A percentile compares a stretch with the other conserved stretches of the same genome.
Evolutionary conservation across 2,329 filamentous ascomycete genomes (phyloP).

Genomic region (Berkeleyomyces basicola): DNA sequence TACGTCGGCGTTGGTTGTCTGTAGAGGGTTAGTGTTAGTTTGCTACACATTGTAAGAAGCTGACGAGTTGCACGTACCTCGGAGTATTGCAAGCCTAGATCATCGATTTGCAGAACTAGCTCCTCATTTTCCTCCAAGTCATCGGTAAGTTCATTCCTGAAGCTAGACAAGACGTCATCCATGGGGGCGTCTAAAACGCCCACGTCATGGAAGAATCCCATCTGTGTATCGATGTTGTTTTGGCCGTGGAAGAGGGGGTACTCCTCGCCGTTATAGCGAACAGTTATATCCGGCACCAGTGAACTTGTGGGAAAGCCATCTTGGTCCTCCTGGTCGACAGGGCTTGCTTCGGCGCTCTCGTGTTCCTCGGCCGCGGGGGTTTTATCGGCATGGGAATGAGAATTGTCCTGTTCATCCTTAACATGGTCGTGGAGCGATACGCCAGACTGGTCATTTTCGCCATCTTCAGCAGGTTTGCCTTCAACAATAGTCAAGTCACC

Average conservation of each 20-base stretch:
- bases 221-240: conserved; percentile 18
- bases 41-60: neutral
- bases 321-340: conserved; percentile 15
- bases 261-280: conserved; percentile 28
- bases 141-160: conserved; percentile 29
- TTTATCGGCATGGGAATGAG: conserved; percentile 17
- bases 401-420: conserved; percentile 15
- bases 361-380: conserved; percentile 13
- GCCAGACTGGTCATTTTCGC: conserved; percentile 15
- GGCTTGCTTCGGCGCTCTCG: conserved; percentile 6
- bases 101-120: conserved; percentile 33
- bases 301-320: conserved; percentile 10
- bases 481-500: conserved; percentile 4
- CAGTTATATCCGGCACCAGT: conserved; percentile 22
- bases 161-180: conserved; percentile 26
- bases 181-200: conserved; percentile 28
- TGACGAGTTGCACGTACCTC: conserved; percentile 24
- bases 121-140: conserved; percentile 32
- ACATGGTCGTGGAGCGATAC: conserved; percentile 7
- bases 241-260: conserved; percentile 25
- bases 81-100: conserved; percentile 35
- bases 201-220: conserved; percentile 30
- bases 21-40: conserved; percentile 17
- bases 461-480: neutral
- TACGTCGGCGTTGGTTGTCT: conserved; percentile 23